Base-by-base conservation (phyloP, 345 rosid genomes). In the Murraya koenigii region DNA sequence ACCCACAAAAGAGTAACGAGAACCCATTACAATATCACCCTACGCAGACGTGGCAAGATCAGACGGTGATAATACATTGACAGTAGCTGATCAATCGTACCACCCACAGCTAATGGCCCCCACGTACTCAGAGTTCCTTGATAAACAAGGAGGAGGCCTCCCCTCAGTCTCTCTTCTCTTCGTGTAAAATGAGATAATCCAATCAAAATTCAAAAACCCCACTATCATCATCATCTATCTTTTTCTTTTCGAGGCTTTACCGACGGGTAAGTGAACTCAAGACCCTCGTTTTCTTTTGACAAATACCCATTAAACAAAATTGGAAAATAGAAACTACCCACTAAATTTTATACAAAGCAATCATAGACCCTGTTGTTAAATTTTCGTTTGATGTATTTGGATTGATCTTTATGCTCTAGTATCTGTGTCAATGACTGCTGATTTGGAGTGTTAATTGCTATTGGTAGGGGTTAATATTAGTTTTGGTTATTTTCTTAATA, bases 201-300 rank as follows among this genome's bases (percentile, higher is more conserved):
- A 49, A 49, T 68, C 22, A 30, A 63, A 61, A 32, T 32, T 66
- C 70, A 13, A 52, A 69, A 19, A n/a, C 25, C 55, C 22, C 7
- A 15, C 56, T 0, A 15, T 52, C 56, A 15, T 38, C 3, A 39
- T 73, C 76, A 20, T 26, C 56, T 0, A 58, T 54, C 14, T 4
- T 56, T 44, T 71, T 44, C 19, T 5, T 71, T 25, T 44, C 23
- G 26, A 25, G 30, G 33, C 62, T 71, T 15, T 38, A 47, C 25
- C 10, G 75, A 59, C 15, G n/a, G 33, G 75, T 73, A 73, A 39
- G 76, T 26, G 36, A 59, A 20, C 76, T 72, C 7, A 59, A 11
- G 8, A 60, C 14, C 25, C 66, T 36, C 7, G 60, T 58, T 72
- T 39, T 25, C 52, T 14, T 72, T 5, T 15, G 74, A 44, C 49